Evolutionary conservation across 2,329 filamentous ascomycete genomes (phyloP).

Genomic region (Nemania serpens): DNA sequence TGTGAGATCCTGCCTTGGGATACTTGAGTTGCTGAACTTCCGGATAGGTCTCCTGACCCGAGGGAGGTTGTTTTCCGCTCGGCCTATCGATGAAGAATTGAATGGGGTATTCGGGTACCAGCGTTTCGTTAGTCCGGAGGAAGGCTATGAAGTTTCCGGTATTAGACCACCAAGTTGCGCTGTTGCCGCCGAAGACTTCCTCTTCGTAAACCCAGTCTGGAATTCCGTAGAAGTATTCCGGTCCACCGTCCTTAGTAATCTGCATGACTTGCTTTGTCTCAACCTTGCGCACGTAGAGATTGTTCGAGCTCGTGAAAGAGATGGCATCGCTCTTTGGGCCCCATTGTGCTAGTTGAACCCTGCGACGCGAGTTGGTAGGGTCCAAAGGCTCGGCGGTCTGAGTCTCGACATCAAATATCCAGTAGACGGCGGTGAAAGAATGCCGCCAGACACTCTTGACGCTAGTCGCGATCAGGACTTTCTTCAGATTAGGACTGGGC

Average conservation of each 20-base stretch:
- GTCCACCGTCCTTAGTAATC: slow-evolving; percentile 85
- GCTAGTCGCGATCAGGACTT: slow-evolving; percentile 80
- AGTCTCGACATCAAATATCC: slow-evolving; percentile 85
- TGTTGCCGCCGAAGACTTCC: slow-evolving; percentile 79
- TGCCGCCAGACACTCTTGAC: slow-evolving; percentile 82
- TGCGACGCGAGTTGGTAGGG: slow-evolving; percentile 64
- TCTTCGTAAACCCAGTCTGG: slow-evolving; percentile 97
- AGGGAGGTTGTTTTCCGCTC: slow-evolving; percentile 69
- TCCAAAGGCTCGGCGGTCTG: slow-evolving; percentile 80
- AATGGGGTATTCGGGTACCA: slow-evolving; percentile 87
- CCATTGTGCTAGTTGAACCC: slow-evolving; percentile 86
- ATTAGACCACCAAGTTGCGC: slow-evolving; percentile 92
- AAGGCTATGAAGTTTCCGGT: slow-evolving; percentile 91
- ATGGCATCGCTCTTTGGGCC: slow-evolving; percentile 85
- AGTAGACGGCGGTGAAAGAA: slow-evolving; percentile 85
- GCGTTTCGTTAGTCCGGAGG: slow-evolving; percentile 89
- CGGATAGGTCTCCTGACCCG: slow-evolving; percentile 85
- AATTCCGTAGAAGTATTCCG: slow-evolving; percentile 90
- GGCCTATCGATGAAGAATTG: slow-evolving; percentile 92
- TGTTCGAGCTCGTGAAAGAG: slow-evolving; percentile 89
- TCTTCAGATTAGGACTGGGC: slow-evolving; percentile 83
- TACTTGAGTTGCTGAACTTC: slow-evolving; percentile 95
- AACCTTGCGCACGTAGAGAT: slow-evolving; percentile 77
- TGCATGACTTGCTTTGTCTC: slow-evolving; percentile 63
- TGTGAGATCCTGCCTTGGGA: slow-evolving; percentile 91